Base-by-base conservation (phyloP, 108 stramenopile species). In the Pseudonitzschia pungens region DNA sequence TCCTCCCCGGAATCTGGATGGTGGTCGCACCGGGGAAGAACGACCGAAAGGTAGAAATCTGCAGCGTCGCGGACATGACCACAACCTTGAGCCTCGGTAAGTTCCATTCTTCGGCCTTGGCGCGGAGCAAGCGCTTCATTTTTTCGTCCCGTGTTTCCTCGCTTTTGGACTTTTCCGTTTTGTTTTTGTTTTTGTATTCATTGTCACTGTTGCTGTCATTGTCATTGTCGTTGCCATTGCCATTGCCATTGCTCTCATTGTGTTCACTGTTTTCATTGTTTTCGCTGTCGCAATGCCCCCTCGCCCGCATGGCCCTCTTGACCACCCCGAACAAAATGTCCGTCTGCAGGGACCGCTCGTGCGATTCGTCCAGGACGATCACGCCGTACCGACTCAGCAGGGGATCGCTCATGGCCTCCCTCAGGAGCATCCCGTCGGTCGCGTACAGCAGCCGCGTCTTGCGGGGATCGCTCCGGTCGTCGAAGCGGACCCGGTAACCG, bases 11-110 rank as follows among this genome's bases (percentile, higher is more conserved):
- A 51, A 99, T 90, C 36, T 84, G 81, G 31, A 98, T 81, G 33
- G 81, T 83, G 15, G 59, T 73, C 6, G 64, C 56, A 20, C 78
- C 82, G 16, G 73, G 69, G 69, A 98, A 98, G 71, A 95, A 99
- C 14, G 54, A 50, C 29, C 73, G 70, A 79, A 98, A 99, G 0
- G 93, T 84, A 24, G 84, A 79, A 31, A 96, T 70, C 41, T 98
- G 92, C 68, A 99, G 74, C 1, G 98, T 99, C 20, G 99, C 99
- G 43, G 96, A 96, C 98, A 98, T 99, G 63, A 99, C 93, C 22
- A 97, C 86, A 1, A 98, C 89, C 51, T 84, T 84, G n/a, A 99
- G 81, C 21, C 87, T 88, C 43, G 83, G 86, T 11, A 94, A 67
- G 27, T 82, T 76, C 28, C 77, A 72, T 12, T 77, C 40, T 45